phyloP scores from a whole-genome alignment of 2,329 filamentous ascomycete species.

The Beauveria asiatica region DNA sequence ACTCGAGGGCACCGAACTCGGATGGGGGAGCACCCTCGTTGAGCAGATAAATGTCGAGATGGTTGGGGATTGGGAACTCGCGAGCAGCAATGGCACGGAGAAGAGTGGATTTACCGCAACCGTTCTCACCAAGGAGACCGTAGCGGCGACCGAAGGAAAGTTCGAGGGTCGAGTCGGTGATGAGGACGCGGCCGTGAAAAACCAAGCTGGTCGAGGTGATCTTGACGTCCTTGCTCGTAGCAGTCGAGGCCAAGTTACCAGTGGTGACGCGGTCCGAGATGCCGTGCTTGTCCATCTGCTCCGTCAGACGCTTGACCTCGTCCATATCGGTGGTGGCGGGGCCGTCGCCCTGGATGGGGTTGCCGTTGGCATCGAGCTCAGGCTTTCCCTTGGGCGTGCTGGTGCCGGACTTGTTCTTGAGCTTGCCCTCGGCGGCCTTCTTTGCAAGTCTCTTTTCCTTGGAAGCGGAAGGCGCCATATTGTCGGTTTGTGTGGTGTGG shows the following conservation, averaged over 20 bases:
- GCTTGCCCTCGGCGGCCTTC: slow-evolving; percentile 62
- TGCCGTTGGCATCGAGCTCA: slow-evolving; percentile 58
- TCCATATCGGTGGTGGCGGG: slow-evolving; percentile 62
- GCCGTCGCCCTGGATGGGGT: slow-evolving; percentile 46
- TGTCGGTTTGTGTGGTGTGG: slow-evolving; percentile 24
- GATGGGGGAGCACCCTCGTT: slow-evolving; percentile 92
- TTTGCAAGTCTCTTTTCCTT: slow-evolving; percentile 66
- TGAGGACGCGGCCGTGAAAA: slow-evolving; percentile 94
- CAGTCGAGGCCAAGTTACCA: slow-evolving; percentile 82
- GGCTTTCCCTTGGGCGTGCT: slow-evolving; percentile 58
- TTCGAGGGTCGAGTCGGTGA: slow-evolving; percentile 89
- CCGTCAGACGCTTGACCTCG: slow-evolving; percentile 75
- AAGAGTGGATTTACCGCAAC: slow-evolving; percentile 96
- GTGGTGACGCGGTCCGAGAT: slow-evolving; percentile 97
- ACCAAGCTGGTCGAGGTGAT: slow-evolving; percentile 88
- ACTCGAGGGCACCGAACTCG: slow-evolving; percentile 86
- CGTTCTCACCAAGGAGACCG: slow-evolving; percentile 95
- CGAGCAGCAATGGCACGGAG: slow-evolving; percentile 89
- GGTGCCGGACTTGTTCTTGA: slow-evolving; percentile 66
- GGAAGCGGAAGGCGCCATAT: slow-evolving; percentile 61
- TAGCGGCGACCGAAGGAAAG: slow-evolving; percentile 89
- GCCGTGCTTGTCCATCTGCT: slow-evolving; percentile 93
- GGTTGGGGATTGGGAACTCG: slow-evolving; percentile 92
- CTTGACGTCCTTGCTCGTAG: slow-evolving; percentile 88
- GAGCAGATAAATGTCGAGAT: slow-evolving; percentile 95